Evolutionary conservation across 2,329 filamentous ascomycete genomes (phyloP), one percentile per base, ranked within the genome.

Genomic region (Fusarium foetens): DNA sequence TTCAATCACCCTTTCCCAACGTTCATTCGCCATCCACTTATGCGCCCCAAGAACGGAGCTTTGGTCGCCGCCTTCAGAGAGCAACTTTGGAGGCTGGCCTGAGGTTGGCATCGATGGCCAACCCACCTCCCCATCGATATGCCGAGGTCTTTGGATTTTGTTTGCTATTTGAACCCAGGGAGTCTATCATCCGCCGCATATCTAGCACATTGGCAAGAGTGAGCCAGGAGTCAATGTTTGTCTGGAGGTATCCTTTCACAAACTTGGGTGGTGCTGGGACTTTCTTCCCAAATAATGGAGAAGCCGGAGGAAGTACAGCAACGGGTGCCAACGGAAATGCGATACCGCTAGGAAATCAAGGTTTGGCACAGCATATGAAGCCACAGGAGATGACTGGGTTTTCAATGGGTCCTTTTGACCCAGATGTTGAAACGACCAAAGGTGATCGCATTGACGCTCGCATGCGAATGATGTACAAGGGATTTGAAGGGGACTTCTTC

Each of bases 401-500:
- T 46, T 78, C 83, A 5, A 84, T 84, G 70, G 87, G 88, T 0
- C 88, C 88, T 0, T 89, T 88, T 66, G 78, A 80, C 10, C 72
- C 80, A 10, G 76, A 76, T 8, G 78, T 85, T 5, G 81, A 82
- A 35, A 73, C 81, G 2, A 79, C 83, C 3, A 80, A 83, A 23
- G 85, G 87, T 31, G 78, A 81, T 10, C 74, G 81, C 25, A 73
- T 90, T 12, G 82, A 85, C 41, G 76, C 80, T 17, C 83, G 84
- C 21, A 84, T 92, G 72, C 82, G 82, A 25, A 86, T 88, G 70
- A 86, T 85, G 42, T 79, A 91, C 12, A 85, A 87, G 2, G 92
- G 89, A 0, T 92, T 91, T 68, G 88, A 92, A 66, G 93, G 93
- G 8, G 89, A 93, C 55, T 96, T 93, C 84, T 93, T 92, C 73